A percentile compares a stretch with the other conserved stretches of the same genome.
These are phyloP conservation scores for Quercus phellos DNA, from an alignment of 331 rosid genomes.

Conservation along the genomic window DNA sequence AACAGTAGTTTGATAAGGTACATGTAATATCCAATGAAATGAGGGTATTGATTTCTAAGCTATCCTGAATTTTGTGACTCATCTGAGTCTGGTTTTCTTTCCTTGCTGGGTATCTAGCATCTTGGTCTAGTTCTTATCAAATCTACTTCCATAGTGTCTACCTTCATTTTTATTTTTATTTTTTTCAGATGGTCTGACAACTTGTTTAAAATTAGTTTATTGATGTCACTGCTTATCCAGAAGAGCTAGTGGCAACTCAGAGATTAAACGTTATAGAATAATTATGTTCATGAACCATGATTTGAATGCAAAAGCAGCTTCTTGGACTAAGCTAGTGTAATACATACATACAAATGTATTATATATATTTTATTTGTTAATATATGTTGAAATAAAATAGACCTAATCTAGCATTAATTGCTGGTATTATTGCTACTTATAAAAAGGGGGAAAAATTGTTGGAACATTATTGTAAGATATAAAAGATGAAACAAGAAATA, in stretches of 20 bases:
- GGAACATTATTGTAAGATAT: neutral
- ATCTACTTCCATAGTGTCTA: neutral
- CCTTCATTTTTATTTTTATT: neutral
- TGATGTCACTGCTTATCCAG: neutral
- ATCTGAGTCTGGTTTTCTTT: neutral
- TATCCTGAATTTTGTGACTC: neutral
- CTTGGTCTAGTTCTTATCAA: neutral
- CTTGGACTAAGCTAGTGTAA: too few relatives aligned
- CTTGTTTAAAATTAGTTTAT: neutral
- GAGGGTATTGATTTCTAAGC: neutral
- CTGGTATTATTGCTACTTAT: neutral
- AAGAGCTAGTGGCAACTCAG: neutral
- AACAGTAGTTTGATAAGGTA: slow-evolving; percentile 72
- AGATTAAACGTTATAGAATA: neutral
- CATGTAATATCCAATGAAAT: neutral
- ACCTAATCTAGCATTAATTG: neutral
- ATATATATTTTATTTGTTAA: neutral
- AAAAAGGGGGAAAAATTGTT: too few relatives aligned
- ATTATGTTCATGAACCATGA: neutral
- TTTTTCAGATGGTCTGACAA: neutral
- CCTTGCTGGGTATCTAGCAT: neutral
- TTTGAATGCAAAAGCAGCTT: neutral
- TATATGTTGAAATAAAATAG: neutral
- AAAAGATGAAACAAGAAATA: neutral
- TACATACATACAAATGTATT: too few relatives aligned